Conservation (phyloP, 2,329 filamentous ascomycete species). For the Diaporthe australafricana region DNA sequence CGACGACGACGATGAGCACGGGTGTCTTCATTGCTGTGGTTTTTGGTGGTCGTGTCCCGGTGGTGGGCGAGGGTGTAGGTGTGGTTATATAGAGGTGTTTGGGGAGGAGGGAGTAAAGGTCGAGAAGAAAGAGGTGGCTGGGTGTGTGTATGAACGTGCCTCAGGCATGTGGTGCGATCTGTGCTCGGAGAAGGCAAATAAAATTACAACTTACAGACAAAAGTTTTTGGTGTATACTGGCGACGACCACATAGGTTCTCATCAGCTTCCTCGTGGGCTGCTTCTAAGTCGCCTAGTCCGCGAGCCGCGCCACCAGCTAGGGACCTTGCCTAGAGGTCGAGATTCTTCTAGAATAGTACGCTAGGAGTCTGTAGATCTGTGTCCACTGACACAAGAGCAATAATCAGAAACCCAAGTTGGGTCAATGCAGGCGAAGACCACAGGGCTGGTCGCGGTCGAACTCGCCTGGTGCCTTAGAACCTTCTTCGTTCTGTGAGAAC, state of each 20-base stretch:
- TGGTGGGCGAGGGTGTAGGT: neutral
- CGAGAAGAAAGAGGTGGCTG: neutral
- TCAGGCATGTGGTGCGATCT: neutral
- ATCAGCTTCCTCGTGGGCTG: neutral
- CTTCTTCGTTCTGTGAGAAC: neutral
- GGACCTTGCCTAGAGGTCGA: neutral
- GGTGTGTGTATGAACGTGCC: neutral
- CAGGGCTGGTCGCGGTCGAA: neutral
- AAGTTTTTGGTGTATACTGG: neutral
- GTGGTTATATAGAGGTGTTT: neutral
- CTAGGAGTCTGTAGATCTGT: neutral
- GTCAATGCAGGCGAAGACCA: neutral
- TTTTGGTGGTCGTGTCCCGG: neutral
- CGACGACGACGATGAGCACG: conserved; percentile 11
- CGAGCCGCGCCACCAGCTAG: neutral
- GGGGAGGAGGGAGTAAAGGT: neutral
- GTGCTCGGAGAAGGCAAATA: neutral
- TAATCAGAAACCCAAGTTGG: too few species aligned
- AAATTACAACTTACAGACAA: neutral
- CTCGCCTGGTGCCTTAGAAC: neutral
- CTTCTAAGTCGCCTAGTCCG: neutral
- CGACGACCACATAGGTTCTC: neutral
- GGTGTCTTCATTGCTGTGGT: neutral
- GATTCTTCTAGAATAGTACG: neutral
- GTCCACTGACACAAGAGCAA: neutral